phyloP scores from a whole-genome alignment of 176 grass and related monocot genomes.

The Melocanna baccifera region DNA sequence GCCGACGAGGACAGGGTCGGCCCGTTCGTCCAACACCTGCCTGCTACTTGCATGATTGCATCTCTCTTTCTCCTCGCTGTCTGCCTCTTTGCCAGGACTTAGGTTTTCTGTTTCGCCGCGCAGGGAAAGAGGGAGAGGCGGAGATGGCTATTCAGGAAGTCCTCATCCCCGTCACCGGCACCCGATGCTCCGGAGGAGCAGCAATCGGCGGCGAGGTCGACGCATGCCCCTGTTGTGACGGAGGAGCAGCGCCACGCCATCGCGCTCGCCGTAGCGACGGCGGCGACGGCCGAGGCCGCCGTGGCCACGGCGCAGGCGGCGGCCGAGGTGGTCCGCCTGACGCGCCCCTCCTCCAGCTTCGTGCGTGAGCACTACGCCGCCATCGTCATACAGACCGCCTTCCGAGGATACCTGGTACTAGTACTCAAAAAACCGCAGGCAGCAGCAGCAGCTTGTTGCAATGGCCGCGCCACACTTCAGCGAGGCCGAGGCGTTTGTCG shows the following conservation, averaged over 20 bases:
- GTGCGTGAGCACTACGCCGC: slow-evolving; percentile 66
- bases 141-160: slow-evolving; percentile 80
- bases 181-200: background rate
- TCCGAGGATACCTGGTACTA: slow-evolving; percentile 70
- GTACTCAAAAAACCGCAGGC: no score
- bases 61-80: background rate
- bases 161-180: slow-evolving; percentile 32
- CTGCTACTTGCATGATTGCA: background rate
- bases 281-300: slow-evolving; percentile 76
- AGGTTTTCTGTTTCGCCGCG: background rate
- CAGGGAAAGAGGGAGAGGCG: slow-evolving; percentile 73
- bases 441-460: background rate
- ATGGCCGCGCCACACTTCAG: background rate
- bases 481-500: background rate
- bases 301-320: slow-evolving; percentile 88
- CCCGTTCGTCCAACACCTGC: no score
- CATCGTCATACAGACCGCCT: slow-evolving; percentile 74
- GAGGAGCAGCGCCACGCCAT: slow-evolving; percentile 83
- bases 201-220: background rate
- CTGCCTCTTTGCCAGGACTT: background rate
- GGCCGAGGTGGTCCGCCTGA: slow-evolving; percentile 84
- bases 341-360: slow-evolving; percentile 28
- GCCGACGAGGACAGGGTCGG: slow-evolving; percentile 48
- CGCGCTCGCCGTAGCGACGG: slow-evolving; percentile 75
- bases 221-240: slow-evolving; percentile 29